A percentile compares a stretch with the other conserved stretches of the same genome.
Conservation (phyloP, 23 red algal genomes). For the Gracilaria gracilis region DNA sequence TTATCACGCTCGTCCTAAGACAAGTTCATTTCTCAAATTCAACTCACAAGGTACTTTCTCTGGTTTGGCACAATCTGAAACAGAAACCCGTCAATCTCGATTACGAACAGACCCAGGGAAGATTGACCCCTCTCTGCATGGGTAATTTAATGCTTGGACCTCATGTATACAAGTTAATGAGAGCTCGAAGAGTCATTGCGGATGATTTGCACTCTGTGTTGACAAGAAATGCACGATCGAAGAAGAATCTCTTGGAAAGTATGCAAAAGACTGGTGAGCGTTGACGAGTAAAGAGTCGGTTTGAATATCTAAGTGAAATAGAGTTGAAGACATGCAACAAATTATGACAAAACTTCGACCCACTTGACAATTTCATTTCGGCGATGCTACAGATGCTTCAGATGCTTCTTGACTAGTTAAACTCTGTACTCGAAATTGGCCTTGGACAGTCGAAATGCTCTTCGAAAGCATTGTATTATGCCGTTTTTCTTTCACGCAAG, state of each 20-base stretch:
- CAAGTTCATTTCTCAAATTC: not conserved
- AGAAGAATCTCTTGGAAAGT: not conserved
- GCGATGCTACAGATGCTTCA: no score
- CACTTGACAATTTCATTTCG: no score
- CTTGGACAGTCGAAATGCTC: no score
- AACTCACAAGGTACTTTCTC: not conserved
- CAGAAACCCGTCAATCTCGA: not conserved
- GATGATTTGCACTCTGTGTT: not conserved
- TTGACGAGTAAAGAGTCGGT: no score
- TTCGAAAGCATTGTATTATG: no score
- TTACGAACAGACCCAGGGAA: not conserved
- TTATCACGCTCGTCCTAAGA: not conserved
- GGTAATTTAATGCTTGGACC: conserved; percentile 23
- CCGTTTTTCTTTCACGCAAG: no score
- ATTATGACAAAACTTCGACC: not conserved
- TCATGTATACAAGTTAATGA: conserved; percentile 22
- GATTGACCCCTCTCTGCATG: not conserved
- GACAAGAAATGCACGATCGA: not conserved
- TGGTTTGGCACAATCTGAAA: not conserved
- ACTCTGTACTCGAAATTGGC: no score
- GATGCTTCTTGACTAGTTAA: no score
- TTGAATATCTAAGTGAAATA: no score
- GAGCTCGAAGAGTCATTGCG: not conserved
- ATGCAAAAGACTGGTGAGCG: not conserved
- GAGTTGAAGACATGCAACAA: not conserved